Base-by-base conservation (phyloP, 768 basidiomycete species). In the Mycena olivaceomarginata region DNA sequence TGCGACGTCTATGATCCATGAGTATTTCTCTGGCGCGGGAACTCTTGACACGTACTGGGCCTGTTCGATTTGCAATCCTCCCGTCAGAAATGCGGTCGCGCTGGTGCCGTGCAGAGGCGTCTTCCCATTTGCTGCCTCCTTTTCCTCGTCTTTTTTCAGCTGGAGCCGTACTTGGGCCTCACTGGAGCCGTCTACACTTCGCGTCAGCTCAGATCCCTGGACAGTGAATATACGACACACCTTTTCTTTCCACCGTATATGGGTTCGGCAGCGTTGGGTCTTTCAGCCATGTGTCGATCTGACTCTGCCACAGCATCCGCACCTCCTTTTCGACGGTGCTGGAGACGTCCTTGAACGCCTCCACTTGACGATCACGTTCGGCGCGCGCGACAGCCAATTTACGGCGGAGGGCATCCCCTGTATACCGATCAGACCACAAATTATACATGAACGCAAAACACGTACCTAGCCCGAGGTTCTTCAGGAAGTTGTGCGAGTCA, bases 401-500 rank as follows among this genome's bases (percentile, higher is more conserved):
- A 0, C 69, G 67, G 13, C 20, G 43, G 16, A 64, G 40, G 2
- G 48, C 37, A 9, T 40, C 46, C 8, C 67, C 46, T 73, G 59
- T 4, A 18, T 15, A 18, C 7, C 37, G 7, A 16, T 43, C 16
- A 18, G 20, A 20, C 16, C 5, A 8, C 4, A n/a, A 25, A 31
- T 60, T 25, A 18, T n/a, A n/a, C 18, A 22, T 15, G 4, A 22
- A 5, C 31, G 22, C 20, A 45, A 11, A 51, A 6, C 6, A 16
- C 48, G 48, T 46, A 67, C 74, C 74, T 18, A 65, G 20, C 7
- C 68, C 41, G 2, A 79, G 15, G 37, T 78, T 77, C 56, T 81
- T 81, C 13, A 37, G 39, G 45, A 25, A 72, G 37, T 79, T 78
- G 9, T 67, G 82, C 15, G 76, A 57, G 40, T 86, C 84, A 11